These are phyloP conservation scores for Spathaspora sp. DNA, from an alignment of 1,139 yeast species.

Conservation along the genomic window DNA sequence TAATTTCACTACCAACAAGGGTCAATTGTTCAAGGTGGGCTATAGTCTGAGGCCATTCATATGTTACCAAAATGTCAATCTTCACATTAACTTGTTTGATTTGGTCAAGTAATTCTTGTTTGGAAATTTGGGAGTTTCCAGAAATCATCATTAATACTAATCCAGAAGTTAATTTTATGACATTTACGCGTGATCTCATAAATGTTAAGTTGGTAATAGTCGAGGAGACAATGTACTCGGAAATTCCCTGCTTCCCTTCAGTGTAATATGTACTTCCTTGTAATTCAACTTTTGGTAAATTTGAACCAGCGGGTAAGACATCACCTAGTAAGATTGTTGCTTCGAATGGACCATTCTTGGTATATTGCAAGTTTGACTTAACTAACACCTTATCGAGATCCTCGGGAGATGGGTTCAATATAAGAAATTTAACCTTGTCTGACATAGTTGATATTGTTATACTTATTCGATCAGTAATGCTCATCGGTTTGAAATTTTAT, in stretches of 20 bases:
- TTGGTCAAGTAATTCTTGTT: slow-evolving; percentile 14
- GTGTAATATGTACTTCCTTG: slow-evolving; percentile 32
- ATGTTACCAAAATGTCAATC: slow-evolving; percentile 58
- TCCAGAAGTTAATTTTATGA: slow-evolving; percentile 43
- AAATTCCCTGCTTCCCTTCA: slow-evolving; percentile 21
- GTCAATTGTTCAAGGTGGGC: slow-evolving; percentile 37
- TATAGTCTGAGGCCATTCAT: slow-evolving; percentile 59
- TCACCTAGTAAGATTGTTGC: slow-evolving; percentile 55
- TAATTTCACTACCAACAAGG: slow-evolving; percentile 32
- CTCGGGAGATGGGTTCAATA: slow-evolving; percentile 48
- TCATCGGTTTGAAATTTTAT: background rate
- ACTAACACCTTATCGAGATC: slow-evolving; percentile 41
- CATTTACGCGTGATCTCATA: slow-evolving; percentile 25
- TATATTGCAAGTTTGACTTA: slow-evolving; percentile 50
- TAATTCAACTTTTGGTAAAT: slow-evolving; percentile 20
- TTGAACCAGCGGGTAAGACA: slow-evolving; percentile 21
- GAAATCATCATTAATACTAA: slow-evolving; percentile 47
- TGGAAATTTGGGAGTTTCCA: slow-evolving; percentile 16
- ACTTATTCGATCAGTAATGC: too few species aligned
- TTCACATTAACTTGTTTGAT: slow-evolving; percentile 15
- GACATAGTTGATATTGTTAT: too few species aligned
- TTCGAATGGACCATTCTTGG: slow-evolving; percentile 66
- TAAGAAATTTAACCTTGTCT: slow-evolving; percentile 34
- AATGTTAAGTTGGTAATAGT: slow-evolving; percentile 19
- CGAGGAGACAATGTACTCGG: slow-evolving; percentile 6